Base-by-base conservation (phyloP, 164 flowering plant genomes). In the Stephania japonica region DNA sequence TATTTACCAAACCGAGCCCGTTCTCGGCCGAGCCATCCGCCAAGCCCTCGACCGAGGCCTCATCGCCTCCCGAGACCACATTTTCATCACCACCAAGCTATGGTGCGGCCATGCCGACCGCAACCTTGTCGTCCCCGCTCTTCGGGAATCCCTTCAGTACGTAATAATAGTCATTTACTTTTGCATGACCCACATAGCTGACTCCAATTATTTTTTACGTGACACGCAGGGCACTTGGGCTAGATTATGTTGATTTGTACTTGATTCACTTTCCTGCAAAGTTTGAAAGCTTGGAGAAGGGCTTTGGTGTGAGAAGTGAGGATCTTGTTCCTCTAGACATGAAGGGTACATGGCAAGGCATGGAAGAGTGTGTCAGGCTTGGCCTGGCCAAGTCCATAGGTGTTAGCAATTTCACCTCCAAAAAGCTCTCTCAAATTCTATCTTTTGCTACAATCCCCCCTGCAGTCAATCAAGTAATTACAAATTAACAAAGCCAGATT, bases 331-430 rank as follows among this genome's bases (percentile, higher is more conserved):
- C 68, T 13, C n/a, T 62, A 32, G 67, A 72, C n/a, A n/a, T 72
- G n/a, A 42, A 72, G 42, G 64, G 26, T 14, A 41, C 44, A 59
- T 71, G 73, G 73, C 42, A 50, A 16, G 61, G 38, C n/a, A 70
- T 70, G 73, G 73, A 70, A n/a, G 65, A 56, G 42, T 70, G 73
- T 56, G 2, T 18, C 6, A 38, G 12, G 24, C 65, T 70, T 59
- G 73, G 73, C 1, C 64, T 50, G 4, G 64, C 65, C 38, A 70
- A 70, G 65, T 59, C 73, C 23, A 70, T 70, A 56, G 73, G 66
- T 38, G 73, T 70, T 16, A 50, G 73, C 64, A 70, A 70, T 7
- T 70, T 70, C 65, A 53, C 44, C 26, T 61, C 38, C n/a, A 63
- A 72, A 50, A 72, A 72, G 49, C 67, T 72, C 18, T 41, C 47